Percentiles rank a stretch among this genome's conserved stretches.
phyloP scores from a whole-genome alignment of 2,329 filamentous ascomycete species.

The Mariannaea elegans region DNA sequence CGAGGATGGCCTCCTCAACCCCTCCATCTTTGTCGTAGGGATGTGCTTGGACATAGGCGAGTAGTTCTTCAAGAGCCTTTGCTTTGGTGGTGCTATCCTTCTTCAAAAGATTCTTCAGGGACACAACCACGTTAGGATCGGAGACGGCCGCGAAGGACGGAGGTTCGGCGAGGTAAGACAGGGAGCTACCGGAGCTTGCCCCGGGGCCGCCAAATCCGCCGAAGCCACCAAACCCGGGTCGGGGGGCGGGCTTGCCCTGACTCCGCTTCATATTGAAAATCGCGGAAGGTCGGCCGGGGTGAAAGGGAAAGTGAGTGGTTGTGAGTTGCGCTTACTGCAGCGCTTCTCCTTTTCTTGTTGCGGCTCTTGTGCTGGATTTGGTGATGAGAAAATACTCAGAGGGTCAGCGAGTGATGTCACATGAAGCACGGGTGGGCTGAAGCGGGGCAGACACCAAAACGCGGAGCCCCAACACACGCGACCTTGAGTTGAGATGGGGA shows the following conservation, averaged over 20 bases:
- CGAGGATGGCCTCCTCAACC: conserved; percentile 82
- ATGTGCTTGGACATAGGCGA: conserved; percentile 67
- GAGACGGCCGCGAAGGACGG: conserved; percentile 81
- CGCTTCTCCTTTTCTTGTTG: conserved; percentile 23
- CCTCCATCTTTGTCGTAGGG: conserved; percentile 65
- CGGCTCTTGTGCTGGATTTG: conserved; percentile 32
- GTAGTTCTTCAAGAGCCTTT: conserved; percentile 88
- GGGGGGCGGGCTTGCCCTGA: conserved; percentile 39
- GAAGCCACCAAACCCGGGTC: conserved; percentile 36
- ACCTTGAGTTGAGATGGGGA: background rate
- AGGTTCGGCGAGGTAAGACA: conserved; percentile 90
- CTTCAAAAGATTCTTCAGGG: conserved; percentile 92
- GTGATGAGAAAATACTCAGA: conserved; percentile 35
- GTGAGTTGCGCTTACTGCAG: conserved; percentile 22
- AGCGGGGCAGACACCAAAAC: conserved; percentile 8
- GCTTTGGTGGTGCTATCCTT: conserved; percentile 92
- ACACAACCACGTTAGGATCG: conserved; percentile 83
- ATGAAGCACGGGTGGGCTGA: conserved; percentile 31
- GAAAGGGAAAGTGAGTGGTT: conserved; percentile 9
- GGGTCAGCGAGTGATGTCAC: conserved; percentile 40
- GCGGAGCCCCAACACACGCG: conserved; percentile 9
- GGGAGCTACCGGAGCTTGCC: conserved; percentile 56
- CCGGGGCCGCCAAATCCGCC: conserved; percentile 48
- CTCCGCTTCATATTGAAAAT: conserved; percentile 41
- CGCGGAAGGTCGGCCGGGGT: conserved; percentile 9